Evolutionary conservation across 1,284 basidiomycete species (phyloP), one percentile per base, ranked within the genome.

Genomic region (Ceratobasidium sp.): DNA sequence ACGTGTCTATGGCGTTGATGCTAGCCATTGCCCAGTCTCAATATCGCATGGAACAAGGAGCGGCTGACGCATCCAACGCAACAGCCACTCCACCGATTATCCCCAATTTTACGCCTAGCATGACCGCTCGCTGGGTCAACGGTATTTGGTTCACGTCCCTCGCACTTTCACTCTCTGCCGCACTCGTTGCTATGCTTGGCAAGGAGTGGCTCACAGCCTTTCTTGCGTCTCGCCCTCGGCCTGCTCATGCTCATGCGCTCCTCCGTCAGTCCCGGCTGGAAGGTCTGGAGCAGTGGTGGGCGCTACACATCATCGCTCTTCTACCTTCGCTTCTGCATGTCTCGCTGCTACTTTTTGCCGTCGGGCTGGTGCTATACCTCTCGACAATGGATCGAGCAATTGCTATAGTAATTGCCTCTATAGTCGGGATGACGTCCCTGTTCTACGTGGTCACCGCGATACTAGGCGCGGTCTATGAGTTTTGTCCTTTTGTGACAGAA

Each of bases 121-220:
- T 7, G 20, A n/a, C 20, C 2, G 60, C 72, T 39, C 56, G 26
- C 13, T 39, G n/a, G 15, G 33, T 73, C 33, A 73, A 73, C 39
- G 33, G 71, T 10, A 13, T 73, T 13, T 73, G 71, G 71, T 73
- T 60, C 39, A 46, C 56, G 4, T 73, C 71, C 3, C 71, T 73
- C 20, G 55, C 15, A 4, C 63, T 73, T 40, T 64, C 53, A 20
- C 49, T 73, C 15, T 58, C 28, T 10, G 39, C 58, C 20, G 53
- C 72, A 2, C 20, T 75, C 40, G 20, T 75, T 20, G 40, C 49
- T 18, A 63, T 75, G 56, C 53, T 75, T 39, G 72, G 40, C 10
- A 75, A 75, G 33, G 53, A 75, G 39, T 75, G 72, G 72, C 53
- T 75, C 10, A 44, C 33, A 2, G 56, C 28, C 9, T 75, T 39